Evolutionary conservation across 1,284 basidiomycete genomes (phyloP).

Genomic region (Cryptococcus sp.): DNA sequence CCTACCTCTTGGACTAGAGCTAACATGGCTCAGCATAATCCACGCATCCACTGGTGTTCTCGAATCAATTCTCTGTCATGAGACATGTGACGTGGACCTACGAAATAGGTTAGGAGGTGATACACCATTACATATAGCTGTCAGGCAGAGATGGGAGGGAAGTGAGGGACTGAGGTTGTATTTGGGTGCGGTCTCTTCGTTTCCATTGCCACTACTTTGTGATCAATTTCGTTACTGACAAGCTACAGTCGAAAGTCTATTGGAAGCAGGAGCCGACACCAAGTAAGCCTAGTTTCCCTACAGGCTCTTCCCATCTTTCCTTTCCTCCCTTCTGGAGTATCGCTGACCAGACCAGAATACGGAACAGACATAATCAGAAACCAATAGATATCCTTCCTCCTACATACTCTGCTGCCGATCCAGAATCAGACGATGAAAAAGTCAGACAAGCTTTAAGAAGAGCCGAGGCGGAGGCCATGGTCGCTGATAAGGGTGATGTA

Average conservation of each 20-base stretch:
- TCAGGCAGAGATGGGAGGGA: slow-evolving; percentile 58
- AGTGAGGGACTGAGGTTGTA: slow-evolving; percentile 54
- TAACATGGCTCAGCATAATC: slow-evolving; percentile 20
- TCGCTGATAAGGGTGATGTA: slow-evolving; percentile 40
- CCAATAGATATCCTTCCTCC: slow-evolving; percentile 58
- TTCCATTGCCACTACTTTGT: background rate
- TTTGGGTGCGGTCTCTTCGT: slow-evolving; percentile 40
- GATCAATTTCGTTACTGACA: background rate
- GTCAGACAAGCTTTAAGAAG: slow-evolving; percentile 35
- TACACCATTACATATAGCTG: slow-evolving; percentile 78
- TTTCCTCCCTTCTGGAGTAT: background rate
- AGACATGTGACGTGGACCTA: slow-evolving; percentile 77
- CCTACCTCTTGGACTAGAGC: too few relatives aligned
- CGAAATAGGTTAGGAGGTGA: slow-evolving; percentile 67
- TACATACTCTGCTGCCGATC: slow-evolving; percentile 20
- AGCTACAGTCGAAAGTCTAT: slow-evolving; percentile 58
- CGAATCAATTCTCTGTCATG: slow-evolving; percentile 67
- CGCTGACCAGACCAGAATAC: slow-evolving; percentile 53
- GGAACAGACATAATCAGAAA: slow-evolving; percentile 64
- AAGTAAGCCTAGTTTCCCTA: slow-evolving; percentile 49
- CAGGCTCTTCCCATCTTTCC: background rate
- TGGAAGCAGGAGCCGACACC: slow-evolving; percentile 73
- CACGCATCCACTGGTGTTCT: slow-evolving; percentile 61
- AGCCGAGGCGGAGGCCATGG: slow-evolving; percentile 36
- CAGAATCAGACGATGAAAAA: slow-evolving; percentile 39